Evolutionary conservation across 805 yeast species (phyloP).

Genomic region (Myxozyma udenii): DNA sequence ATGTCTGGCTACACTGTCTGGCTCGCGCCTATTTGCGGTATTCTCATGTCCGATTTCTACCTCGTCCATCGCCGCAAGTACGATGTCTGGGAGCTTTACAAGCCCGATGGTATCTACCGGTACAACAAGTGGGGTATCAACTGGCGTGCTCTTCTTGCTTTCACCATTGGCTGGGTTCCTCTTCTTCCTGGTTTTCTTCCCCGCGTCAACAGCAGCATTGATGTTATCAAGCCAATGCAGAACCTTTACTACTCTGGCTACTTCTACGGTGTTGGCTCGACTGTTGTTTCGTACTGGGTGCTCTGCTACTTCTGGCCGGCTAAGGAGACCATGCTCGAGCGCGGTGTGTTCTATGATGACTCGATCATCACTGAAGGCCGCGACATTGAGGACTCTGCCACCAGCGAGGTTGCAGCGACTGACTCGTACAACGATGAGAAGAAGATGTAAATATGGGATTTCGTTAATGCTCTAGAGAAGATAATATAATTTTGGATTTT

Average conservation of each 20-base stretch:
- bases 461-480: too few relatives aligned
- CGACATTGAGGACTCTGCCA: conserved; percentile 12
- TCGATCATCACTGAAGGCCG: conserved; percentile 4
- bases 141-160: conserved; percentile 43
- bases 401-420: not conserved
- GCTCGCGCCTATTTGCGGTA: conserved; percentile 80
- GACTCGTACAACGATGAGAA: not conserved
- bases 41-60: conserved; percentile 46
- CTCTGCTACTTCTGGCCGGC: conserved; percentile 20
- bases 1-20: conserved; percentile 79
- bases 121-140: conserved; percentile 44
- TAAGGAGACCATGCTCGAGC: conserved; percentile 22
- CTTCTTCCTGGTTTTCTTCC: conserved; percentile 28
- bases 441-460: too few relatives aligned
- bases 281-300: conserved; percentile 19
- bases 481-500: too few relatives aligned
- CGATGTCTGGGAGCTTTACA: conserved; percentile 45
- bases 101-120: conserved; percentile 43
- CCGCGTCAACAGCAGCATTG: conserved; percentile 12
- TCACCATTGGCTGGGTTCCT: conserved; percentile 37
- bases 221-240: conserved; percentile 2
- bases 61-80: conserved; percentile 44
- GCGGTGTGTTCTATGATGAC: conserved; percentile 15
- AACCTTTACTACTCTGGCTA: conserved; percentile 32
- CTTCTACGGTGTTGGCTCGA: conserved; percentile 29